These are phyloP conservation scores for Chenopodium berlandieri DNA, from an alignment of 148 eudicot species.

Conservation along the genomic window DNA sequence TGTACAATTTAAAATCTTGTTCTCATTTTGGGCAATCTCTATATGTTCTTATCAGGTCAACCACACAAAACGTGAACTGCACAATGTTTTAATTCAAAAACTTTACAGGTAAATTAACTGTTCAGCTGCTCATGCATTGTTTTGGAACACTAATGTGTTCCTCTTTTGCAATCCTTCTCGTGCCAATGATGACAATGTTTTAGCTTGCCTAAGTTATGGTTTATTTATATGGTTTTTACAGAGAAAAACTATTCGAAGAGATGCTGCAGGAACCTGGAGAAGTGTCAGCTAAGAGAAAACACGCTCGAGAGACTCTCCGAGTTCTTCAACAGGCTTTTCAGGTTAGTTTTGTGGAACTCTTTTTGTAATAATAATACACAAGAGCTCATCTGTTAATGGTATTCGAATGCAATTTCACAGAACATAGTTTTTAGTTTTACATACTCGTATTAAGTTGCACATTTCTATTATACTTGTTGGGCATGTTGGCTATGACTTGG, in stretches of 20 bases:
- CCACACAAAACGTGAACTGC: slow-evolving; percentile 49
- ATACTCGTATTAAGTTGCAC: neutral
- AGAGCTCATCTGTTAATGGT: neutral
- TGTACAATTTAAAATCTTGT: neutral
- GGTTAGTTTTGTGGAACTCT: slow-evolving; percentile 24
- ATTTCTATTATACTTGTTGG: neutral
- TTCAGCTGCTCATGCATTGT: neutral
- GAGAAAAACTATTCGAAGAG: slow-evolving; percentile 45
- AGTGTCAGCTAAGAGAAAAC: slow-evolving; percentile 45
- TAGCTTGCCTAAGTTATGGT: slow-evolving; percentile 7
- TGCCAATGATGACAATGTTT: neutral
- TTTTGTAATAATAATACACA: too few species aligned
- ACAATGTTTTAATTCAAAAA: slow-evolving; percentile 46
- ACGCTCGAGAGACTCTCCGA: slow-evolving; percentile 39
- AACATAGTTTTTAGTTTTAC: neutral
- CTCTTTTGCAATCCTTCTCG: slow-evolving; percentile 5
- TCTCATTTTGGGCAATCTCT: slow-evolving; percentile 6
- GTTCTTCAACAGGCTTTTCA: slow-evolving; percentile 51
- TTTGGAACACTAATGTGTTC: neutral
- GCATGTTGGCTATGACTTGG: neutral
- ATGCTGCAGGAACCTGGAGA: slow-evolving; percentile 56
- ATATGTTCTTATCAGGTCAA: slow-evolving; percentile 34
- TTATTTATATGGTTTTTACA: slow-evolving; percentile 17
- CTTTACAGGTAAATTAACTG: slow-evolving; percentile 40
- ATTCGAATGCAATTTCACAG: neutral